Evolutionary conservation across 1,284 basidiomycete genomes (phyloP).

Genomic region (Ustilago esculenta): DNA sequence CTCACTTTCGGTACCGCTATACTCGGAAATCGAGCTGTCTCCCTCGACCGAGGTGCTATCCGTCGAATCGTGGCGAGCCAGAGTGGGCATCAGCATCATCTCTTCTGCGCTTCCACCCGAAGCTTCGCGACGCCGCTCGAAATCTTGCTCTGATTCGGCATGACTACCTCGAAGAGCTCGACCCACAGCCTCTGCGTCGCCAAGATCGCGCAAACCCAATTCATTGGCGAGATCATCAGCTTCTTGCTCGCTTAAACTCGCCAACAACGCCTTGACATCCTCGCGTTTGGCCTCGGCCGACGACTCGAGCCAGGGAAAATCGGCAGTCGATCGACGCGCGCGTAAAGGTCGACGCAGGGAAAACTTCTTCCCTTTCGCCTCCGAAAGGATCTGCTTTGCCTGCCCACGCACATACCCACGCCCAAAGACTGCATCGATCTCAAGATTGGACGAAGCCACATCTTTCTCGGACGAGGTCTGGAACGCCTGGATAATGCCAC

Average conservation of each 20-base stretch:
- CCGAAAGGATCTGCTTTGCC: constrained; percentile 45
- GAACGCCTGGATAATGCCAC: constrained; percentile 56
- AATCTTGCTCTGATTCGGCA: background rate
- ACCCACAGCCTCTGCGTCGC: constrained; percentile 32
- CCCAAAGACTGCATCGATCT: constrained; percentile 35
- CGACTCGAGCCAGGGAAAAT: constrained; percentile 33
- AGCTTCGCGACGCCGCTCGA: background rate
- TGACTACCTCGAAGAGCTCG: constrained; percentile 4
- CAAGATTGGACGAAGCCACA: constrained; percentile 8
- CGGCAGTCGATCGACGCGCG: constrained; percentile 40
- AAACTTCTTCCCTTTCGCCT: constrained; percentile 40
- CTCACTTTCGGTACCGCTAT: constrained; percentile 37
- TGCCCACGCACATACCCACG: constrained; percentile 51
- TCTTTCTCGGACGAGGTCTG: constrained; percentile 41
- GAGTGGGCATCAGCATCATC: constrained; percentile 22
- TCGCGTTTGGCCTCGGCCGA: constrained; percentile 12
- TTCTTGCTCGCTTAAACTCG: constrained; percentile 37
- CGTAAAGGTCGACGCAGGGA: constrained; percentile 34
- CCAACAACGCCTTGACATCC: constrained; percentile 39
- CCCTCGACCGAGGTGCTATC: constrained; percentile 21
- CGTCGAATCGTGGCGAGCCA: constrained; percentile 11
- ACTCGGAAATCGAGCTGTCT: constrained; percentile 39
- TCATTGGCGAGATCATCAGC: constrained; percentile 46
- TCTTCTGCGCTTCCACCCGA: constrained; percentile 19
- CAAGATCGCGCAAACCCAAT: constrained; percentile 37